These are phyloP conservation scores for Poa pratensis DNA, from an alignment of 176 grass and related monocot species.

Conservation along the genomic window DNA sequence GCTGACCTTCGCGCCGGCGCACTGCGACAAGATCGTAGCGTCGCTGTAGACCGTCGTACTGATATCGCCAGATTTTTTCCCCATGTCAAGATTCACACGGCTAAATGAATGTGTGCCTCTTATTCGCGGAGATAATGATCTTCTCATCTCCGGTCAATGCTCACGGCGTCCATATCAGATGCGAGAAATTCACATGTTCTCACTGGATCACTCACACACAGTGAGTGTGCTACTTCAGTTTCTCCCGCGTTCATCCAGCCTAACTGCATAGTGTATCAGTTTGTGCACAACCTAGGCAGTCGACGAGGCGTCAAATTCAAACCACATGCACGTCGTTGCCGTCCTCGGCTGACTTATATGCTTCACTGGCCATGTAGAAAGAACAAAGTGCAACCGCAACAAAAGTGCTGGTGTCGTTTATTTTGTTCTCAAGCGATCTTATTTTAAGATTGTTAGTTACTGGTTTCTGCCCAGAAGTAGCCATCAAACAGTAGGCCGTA, in stretches of 20 bases:
- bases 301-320: slow-evolving; percentile 23
- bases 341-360: slow-evolving; percentile 24
- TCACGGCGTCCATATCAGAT: background rate
- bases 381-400: background rate
- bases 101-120: too few species aligned
- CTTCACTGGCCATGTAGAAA: background rate
- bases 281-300: too few species aligned
- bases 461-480: slow-evolving; percentile 41
- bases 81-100: too few species aligned
- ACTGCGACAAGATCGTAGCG: slow-evolving; percentile 57
- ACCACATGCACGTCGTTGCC: slow-evolving; percentile 28
- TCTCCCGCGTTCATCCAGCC: background rate
- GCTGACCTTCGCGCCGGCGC: slow-evolving; percentile 72
- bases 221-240: background rate
- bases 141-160: background rate
- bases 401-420: background rate
- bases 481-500: slow-evolving; percentile 14
- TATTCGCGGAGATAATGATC: background rate
- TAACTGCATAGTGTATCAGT: background rate
- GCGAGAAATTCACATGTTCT: background rate
- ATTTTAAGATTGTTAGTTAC: slow-evolving; percentile 24
- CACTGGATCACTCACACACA: background rate
- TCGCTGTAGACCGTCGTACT: too few species aligned
- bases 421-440: slow-evolving; percentile 31
- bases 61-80: too few species aligned